A percentile compares a stretch with the other conserved stretches of the same genome.
These are phyloP conservation scores for Umbelopsis ramanniana DNA, from an alignment of 192 early-diverging fungal species.

Conservation along the genomic window DNA sequence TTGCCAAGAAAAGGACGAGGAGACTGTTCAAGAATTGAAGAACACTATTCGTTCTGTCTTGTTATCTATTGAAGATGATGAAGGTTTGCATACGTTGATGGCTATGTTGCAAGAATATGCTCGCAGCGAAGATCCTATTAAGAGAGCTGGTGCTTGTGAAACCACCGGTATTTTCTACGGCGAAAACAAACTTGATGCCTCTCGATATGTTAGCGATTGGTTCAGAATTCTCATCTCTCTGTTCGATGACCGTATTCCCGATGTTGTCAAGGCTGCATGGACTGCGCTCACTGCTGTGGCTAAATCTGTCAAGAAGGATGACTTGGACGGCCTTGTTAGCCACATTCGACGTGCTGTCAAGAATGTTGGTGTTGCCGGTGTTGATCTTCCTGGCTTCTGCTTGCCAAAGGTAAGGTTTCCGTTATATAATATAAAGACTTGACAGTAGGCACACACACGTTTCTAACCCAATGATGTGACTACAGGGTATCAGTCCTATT, in stretches of 20 bases:
- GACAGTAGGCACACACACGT: too few species aligned
- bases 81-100: slow-evolving; percentile 82
- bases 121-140: slow-evolving; percentile 57
- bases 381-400: slow-evolving; percentile 81
- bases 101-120: slow-evolving; percentile 75
- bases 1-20: slow-evolving; percentile 64
- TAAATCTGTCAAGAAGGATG: slow-evolving; percentile 87
- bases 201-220: slow-evolving; percentile 79
- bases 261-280: slow-evolving; percentile 76
- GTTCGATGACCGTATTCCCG: slow-evolving; percentile 60
- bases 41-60: slow-evolving; percentile 77
- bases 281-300: slow-evolving; percentile 79
- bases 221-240: slow-evolving; percentile 76
- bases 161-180: slow-evolving; percentile 68
- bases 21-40: slow-evolving; percentile 66
- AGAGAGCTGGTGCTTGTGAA: slow-evolving; percentile 64
- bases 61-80: slow-evolving; percentile 78
- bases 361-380: slow-evolving; percentile 53
- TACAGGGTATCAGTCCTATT: slow-evolving; percentile 79
- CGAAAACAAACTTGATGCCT: slow-evolving; percentile 61
- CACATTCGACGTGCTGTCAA: slow-evolving; percentile 71
- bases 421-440: too few species aligned
- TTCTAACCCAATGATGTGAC: slow-evolving; percentile 42
- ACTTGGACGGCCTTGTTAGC: slow-evolving; percentile 78
- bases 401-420: slow-evolving; percentile 54